These are phyloP conservation scores for Venturiaceae sp. DNA, from an alignment of 2,329 filamentous ascomycete species.

Conservation along the genomic window DNA sequence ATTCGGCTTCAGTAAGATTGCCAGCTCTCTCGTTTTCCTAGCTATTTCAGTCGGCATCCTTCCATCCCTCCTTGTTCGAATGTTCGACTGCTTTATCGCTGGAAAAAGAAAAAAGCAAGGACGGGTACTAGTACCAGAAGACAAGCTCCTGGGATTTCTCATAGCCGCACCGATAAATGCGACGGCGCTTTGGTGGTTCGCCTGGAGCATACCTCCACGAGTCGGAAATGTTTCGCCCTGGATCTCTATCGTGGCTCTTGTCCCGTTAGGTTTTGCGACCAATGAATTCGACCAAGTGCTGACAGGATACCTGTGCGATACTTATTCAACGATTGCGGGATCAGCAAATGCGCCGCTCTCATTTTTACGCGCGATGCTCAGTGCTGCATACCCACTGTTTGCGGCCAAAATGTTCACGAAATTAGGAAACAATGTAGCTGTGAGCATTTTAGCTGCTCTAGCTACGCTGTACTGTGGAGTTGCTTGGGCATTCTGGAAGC, in stretches of 20 bases:
- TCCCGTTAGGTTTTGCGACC: neutral
- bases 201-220: neutral
- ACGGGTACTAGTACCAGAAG: neutral
- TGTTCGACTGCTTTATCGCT: neutral
- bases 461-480: neutral
- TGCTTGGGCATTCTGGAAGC: neutral
- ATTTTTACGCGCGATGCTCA: neutral
- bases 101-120: neutral
- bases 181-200: neutral
- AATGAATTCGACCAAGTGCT: constrained; percentile 2
- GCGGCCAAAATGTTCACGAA: neutral
- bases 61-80: neutral
- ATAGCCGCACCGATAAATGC: neutral
- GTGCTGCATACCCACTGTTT: neutral
- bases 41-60: neutral
- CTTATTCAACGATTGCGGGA: neutral
- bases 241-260: neutral
- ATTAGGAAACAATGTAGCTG: neutral
- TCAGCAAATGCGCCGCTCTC: neutral
- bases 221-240: neutral
- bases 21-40: neutral
- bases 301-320: neutral
- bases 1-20: neutral
- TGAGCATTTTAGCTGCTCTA: neutral
- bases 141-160: neutral